Evolutionary conservation across 1,284 basidiomycete genomes (phyloP).

Genomic region (Trametes polyzona): DNA sequence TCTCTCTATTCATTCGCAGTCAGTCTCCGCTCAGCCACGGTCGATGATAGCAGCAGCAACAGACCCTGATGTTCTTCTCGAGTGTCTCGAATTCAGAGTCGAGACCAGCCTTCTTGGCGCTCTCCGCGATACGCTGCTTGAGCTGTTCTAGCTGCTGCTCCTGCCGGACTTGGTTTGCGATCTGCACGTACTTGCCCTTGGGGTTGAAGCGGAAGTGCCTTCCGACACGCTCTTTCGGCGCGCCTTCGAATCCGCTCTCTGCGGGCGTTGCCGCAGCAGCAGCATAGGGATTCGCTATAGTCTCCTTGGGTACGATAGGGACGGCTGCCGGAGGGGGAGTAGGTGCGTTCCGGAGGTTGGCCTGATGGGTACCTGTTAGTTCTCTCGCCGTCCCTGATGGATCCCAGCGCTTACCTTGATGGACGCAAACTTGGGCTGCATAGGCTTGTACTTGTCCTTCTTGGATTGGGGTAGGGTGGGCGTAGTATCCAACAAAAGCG

Average conservation of each 20-base stretch:
- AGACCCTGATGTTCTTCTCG: conserved; percentile 84
- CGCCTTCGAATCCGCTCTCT: conserved; percentile 69
- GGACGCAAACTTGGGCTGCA: conserved; percentile 96
- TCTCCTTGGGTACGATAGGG: conserved; percentile 43
- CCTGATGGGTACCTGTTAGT: conserved; percentile 40
- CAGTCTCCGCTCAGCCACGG: neutral
- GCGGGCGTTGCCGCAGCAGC: conserved; percentile 49
- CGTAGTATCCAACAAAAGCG: conserved; percentile 73
- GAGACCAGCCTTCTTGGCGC: conserved; percentile 90
- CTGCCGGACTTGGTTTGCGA: conserved; percentile 85
- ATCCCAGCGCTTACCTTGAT: conserved; percentile 63
- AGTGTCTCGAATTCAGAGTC: conserved; percentile 90
- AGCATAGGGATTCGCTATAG: conserved; percentile 76
- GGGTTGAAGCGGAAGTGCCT: conserved; percentile 84
- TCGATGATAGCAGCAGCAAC: conserved; percentile 29
- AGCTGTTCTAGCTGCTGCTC: conserved; percentile 89
- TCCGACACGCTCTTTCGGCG: conserved; percentile 70
- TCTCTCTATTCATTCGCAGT: conserved; percentile 55
- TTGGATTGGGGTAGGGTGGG: conserved; percentile 68
- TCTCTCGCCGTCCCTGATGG: neutral
- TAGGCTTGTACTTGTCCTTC: conserved; percentile 92
- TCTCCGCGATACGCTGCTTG: conserved; percentile 92
- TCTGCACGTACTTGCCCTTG: conserved; percentile 88
- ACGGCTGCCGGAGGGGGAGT: conserved; percentile 63
- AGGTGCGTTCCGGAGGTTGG: conserved; percentile 74